Base-by-base conservation (phyloP, 2,329 filamentous ascomycete genomes). In the Clarireedia paspali region DNA sequence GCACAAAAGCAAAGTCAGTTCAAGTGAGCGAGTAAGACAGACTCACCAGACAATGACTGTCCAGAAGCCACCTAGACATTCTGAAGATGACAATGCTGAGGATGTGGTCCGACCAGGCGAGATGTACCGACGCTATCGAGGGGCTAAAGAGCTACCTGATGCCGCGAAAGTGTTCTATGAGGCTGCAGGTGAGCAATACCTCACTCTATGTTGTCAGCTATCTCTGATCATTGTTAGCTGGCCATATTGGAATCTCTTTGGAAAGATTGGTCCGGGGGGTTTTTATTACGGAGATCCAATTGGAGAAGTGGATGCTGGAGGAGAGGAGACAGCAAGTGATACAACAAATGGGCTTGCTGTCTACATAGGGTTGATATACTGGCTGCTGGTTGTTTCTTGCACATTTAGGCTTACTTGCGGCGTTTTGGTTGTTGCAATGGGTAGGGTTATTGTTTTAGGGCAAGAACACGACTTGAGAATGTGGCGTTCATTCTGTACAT, bases 151-250 rank as follows among this genome's bases (percentile, higher is more conserved):
- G 7, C 67, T 80, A 30, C 70, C 74, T 0, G 68, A 70, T 6
- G 60, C 63, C 3, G 75, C 74, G 0, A 75, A 66, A 45, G 60
- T 63, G 0, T 73, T 80, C 47, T 77, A 76, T 57, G 65, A 66
- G 12, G 69, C 71, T 57, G 73, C 73, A 40, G 75, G 76, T 53
- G 68, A 68, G 45, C 55, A 27, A 24, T 15, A 30, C 6, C 5
- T 47, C 12, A n/a, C 10, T 12, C 42, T 14, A 38, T 15, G 15
- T 20, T 45, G n/a, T 17, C 2, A 14, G n/a, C 12, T 45, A 39
- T 50, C 26, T 45, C 44, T 56, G 48, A 47, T 50, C 38, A 59
- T 20, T 14, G 20, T 17, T 57, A 69, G 67, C 66, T 39, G 55
- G 56, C 9, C 66, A 63, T 50, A 53, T 59, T 1, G 66, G 67